Conservation (phyloP, 371 early-diverging fungal species). For the Mucor mucedo region DNA sequence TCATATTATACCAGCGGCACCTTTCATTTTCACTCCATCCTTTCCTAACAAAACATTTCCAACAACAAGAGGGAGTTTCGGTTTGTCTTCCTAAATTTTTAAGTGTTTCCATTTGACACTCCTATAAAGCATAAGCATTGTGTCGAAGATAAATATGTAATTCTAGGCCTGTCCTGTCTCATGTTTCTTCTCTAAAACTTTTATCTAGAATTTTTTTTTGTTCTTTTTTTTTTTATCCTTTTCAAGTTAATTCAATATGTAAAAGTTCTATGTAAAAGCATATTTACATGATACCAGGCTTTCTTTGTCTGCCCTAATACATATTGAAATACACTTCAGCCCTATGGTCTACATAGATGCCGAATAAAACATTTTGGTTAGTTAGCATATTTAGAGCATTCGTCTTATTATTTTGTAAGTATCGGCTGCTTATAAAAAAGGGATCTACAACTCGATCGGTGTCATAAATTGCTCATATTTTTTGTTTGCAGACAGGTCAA, state of each 20-base stretch:
- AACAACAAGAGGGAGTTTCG: slow-evolving; percentile 4
- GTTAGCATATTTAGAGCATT: background rate
- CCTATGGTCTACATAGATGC: background rate
- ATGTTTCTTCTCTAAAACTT: background rate
- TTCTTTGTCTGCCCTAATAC: slow-evolving; percentile 10
- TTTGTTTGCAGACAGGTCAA: background rate
- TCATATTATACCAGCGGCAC: background rate
- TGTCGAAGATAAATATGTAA: background rate
- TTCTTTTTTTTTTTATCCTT: background rate
- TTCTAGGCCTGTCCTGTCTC: background rate
- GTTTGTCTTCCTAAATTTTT: background rate
- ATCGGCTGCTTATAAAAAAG: background rate
- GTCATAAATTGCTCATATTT: background rate
- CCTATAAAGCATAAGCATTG: background rate
- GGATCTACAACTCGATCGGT: slow-evolving; percentile 1
- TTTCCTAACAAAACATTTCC: slow-evolving; percentile 6
- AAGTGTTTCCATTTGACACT: background rate
- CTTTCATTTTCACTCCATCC: slow-evolving; percentile 5
- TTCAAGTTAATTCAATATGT: background rate
- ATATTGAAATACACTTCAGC: slow-evolving; percentile 3
- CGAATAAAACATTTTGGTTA: background rate
- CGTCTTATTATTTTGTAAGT: background rate
- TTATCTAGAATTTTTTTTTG: background rate
- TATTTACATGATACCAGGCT: background rate
- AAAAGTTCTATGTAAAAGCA: slow-evolving; percentile 1